A percentile compares a stretch with the other conserved stretches of the same genome.
Conservation (phyloP, 2,329 filamentous ascomycete genomes). For the Chrysoporthe austroafricana region DNA sequence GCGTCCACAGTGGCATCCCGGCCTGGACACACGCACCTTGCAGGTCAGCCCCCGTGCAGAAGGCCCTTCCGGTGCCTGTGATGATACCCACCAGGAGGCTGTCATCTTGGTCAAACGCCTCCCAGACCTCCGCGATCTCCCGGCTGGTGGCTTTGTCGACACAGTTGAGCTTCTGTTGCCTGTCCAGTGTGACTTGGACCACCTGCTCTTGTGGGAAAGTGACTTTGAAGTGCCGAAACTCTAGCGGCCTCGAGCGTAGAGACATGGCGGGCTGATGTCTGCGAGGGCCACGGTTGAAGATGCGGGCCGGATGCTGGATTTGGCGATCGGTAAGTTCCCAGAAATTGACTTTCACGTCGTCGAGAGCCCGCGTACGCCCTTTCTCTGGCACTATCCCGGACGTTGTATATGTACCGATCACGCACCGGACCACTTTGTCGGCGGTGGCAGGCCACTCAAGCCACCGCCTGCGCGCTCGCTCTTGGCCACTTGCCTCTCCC, state of each 20-base stretch:
- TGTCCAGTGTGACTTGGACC: slow-evolving; percentile 50
- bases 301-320: background rate
- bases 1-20: background rate
- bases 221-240: slow-evolving; percentile 30
- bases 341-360: background rate
- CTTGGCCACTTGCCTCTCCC: background rate
- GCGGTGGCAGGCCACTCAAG: background rate
- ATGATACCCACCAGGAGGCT: slow-evolving; percentile 61
- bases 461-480: background rate
- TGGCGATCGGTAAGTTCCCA: background rate
- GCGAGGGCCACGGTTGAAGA: too few relatives aligned
- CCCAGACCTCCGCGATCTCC: slow-evolving; percentile 46
- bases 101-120: slow-evolving; percentile 62
- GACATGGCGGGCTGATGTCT: slow-evolving; percentile 22
- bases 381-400: background rate
- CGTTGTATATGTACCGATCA: background rate
- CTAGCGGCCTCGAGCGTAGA: slow-evolving; percentile 22
- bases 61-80: slow-evolving; percentile 64
- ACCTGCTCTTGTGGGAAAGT: slow-evolving; percentile 26
- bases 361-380: background rate
- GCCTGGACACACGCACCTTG: slow-evolving; percentile 40
- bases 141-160: slow-evolving; percentile 51
- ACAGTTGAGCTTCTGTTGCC: slow-evolving; percentile 58
- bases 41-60: slow-evolving; percentile 68
- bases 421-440: background rate